These are phyloP conservation scores for Podospora comata DNA, from an alignment of 495 filamentous ascomycete genomes.

Conservation along the genomic window DNA sequence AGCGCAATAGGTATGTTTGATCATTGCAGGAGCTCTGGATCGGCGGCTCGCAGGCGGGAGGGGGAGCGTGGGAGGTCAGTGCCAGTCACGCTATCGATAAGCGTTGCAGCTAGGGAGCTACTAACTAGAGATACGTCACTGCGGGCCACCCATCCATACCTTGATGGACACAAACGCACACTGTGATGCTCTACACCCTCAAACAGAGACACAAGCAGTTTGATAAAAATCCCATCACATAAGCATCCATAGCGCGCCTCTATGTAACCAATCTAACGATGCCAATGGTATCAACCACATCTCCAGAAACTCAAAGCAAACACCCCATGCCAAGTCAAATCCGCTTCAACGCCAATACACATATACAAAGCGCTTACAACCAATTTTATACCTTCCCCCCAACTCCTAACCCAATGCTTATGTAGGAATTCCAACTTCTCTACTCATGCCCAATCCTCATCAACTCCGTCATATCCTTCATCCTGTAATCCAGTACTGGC, in stretches of 20 bases:
- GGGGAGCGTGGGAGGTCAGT: neutral
- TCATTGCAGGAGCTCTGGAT: neutral
- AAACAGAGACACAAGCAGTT: neutral
- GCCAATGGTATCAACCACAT: neutral
- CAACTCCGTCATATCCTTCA: slow-evolving; percentile 54
- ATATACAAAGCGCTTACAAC: neutral
- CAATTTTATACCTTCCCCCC: neutral
- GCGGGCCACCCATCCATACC: neutral
- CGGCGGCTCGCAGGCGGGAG: too few species aligned
- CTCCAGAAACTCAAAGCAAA: neutral
- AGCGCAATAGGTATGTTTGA: neutral
- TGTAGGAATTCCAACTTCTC: neutral
- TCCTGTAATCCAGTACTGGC: slow-evolving; percentile 53
- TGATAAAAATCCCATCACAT: neutral
- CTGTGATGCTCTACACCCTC: neutral
- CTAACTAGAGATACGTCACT: neutral
- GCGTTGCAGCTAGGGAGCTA: neutral
- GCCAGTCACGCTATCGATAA: neutral
- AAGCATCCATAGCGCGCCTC: neutral
- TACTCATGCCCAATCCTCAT: slow-evolving; percentile 28
- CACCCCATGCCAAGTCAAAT: neutral
- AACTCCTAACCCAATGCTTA: neutral
- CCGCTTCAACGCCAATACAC: neutral
- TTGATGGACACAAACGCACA: neutral
- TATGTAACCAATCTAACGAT: neutral